Conservation (phyloP, 2,329 filamentous ascomycete genomes). For the Dryadomyces quercus-mongolicae region DNA sequence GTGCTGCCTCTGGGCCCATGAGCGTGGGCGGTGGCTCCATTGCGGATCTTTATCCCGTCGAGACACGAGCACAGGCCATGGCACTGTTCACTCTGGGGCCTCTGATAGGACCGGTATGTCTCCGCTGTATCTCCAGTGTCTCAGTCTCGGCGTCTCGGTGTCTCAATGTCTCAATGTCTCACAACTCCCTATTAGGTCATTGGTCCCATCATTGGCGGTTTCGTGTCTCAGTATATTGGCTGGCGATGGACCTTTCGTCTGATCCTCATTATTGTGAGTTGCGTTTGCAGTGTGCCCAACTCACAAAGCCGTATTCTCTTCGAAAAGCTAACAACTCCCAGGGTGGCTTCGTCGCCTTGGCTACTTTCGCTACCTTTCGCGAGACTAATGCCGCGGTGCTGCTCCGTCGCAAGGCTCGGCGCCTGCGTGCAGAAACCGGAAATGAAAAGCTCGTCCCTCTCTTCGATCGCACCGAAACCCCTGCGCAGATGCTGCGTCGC, state of each 20-base stretch:
- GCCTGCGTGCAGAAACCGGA: slow-evolving; percentile 25
- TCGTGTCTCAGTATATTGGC: slow-evolving; percentile 3
- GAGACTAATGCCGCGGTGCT: slow-evolving; percentile 13
- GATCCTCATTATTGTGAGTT: slow-evolving; percentile 4
- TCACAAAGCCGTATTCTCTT: not conserved
- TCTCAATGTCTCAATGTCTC: too few relatives aligned
- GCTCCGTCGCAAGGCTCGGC: slow-evolving; percentile 21
- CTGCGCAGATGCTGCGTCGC: not conserved
- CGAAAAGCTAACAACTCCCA: not conserved
- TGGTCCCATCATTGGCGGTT: slow-evolving; percentile 15
- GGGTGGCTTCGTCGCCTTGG: not conserved
- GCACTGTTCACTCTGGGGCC: slow-evolving; percentile 24
- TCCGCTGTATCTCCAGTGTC: too few relatives aligned
- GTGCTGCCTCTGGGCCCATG: slow-evolving; percentile 21
- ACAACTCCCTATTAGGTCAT: not conserved
- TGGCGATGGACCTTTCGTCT: slow-evolving; percentile 8
- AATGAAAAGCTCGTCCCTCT: slow-evolving; percentile 17
- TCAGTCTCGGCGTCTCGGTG: too few relatives aligned
- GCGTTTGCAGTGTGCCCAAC: too few relatives aligned
- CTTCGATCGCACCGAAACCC: slow-evolving; percentile 11
- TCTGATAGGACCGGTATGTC: slow-evolving; percentile 26
- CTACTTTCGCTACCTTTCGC: not conserved
- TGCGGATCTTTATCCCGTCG: slow-evolving; percentile 46
- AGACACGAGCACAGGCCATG: slow-evolving; percentile 46
- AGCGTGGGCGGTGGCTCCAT: slow-evolving; percentile 59